Percentiles rank a stretch among this genome's conserved stretches.
These are phyloP conservation scores for Tieghemiomyces parasiticus DNA, from an alignment of 192 early-diverging fungal genomes.

Conservation along the genomic window DNA sequence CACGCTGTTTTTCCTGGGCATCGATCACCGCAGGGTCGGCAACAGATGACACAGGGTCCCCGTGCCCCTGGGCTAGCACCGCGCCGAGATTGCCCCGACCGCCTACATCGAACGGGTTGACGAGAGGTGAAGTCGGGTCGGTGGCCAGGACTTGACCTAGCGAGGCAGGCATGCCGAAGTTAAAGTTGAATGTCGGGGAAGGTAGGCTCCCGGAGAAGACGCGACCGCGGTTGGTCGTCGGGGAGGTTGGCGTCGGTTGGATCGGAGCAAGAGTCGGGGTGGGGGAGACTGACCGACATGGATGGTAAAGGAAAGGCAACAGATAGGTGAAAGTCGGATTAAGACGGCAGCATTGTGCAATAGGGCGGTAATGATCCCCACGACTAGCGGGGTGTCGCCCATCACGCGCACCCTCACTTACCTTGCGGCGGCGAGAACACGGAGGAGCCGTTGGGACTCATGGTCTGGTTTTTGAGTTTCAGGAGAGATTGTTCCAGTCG, in stretches of 20 bases:
- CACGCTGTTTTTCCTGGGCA: too few relatives aligned
- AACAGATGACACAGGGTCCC: too few relatives aligned
- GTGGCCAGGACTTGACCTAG: background rate
- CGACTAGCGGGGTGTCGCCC: too few relatives aligned
- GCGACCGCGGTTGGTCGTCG: background rate
- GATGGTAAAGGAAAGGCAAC: too few relatives aligned
- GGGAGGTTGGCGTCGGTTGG: background rate
- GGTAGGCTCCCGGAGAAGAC: background rate
- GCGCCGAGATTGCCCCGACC: background rate
- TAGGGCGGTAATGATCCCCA: too few relatives aligned
- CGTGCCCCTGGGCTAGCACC: too few relatives aligned
- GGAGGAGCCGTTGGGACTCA: background rate
- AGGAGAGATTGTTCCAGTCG: constrained; percentile 2
- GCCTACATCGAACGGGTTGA: background rate
- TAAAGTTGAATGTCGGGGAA: background rate
- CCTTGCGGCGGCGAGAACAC: background rate
- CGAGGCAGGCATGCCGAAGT: background rate
- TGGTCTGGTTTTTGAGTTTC: background rate
- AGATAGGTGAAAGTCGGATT: too few relatives aligned
- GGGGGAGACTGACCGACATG: too few relatives aligned
- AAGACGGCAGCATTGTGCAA: too few relatives aligned
- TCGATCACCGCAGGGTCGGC: too few relatives aligned
- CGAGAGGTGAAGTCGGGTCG: background rate
- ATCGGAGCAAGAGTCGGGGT: background rate
- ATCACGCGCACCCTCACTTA: background rate